These are phyloP conservation scores for Scheffersomyces lignosus DNA, from an alignment of 805 yeast species.

Conservation along the genomic window DNA sequence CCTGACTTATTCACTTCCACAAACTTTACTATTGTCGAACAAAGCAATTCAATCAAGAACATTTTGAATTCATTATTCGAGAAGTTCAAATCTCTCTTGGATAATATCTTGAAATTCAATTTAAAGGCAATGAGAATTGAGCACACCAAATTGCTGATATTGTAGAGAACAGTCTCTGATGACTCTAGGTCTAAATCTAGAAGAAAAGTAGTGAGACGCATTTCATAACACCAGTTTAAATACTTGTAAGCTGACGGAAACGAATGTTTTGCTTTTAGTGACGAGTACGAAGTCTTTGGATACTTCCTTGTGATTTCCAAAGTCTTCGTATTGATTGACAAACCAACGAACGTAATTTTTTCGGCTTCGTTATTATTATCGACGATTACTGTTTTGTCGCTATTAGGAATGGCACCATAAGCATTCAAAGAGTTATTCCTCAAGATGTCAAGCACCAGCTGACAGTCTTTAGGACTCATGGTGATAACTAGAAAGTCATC, in stretches of 20 bases:
- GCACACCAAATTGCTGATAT: conserved; percentile 8
- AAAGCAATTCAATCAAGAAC: conserved; percentile 13
- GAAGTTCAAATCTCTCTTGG: conserved; percentile 3
- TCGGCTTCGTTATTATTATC: conserved; percentile 7
- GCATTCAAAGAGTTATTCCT: conserved; percentile 18
- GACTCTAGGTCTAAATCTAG: conserved; percentile 17
- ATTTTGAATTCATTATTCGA: conserved; percentile 6
- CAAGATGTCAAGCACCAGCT: conserved; percentile 16
- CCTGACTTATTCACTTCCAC: conserved; percentile 9
- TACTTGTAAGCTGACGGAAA: conserved; percentile 18
- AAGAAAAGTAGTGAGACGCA: conserved; percentile 18
- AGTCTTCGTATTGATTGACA: conserved; percentile 21
- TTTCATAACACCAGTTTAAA: conserved; percentile 21
- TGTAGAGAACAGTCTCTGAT: conserved; percentile 10
- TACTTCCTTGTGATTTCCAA: conserved; percentile 17
- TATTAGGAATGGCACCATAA: conserved; percentile 38
- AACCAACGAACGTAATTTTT: conserved; percentile 29
- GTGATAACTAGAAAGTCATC: conserved; percentile 85
- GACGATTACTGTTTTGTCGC: conserved; percentile 24
- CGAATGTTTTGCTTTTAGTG: conserved; percentile 14
- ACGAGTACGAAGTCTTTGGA: conserved; percentile 6
- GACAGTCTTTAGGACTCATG: conserved; percentile 26
- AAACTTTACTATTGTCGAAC: conserved; percentile 12
- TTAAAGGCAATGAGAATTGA: conserved; percentile 11
- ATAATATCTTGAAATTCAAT: conserved; percentile 4